These are phyloP conservation scores for Solanum boliviense DNA, from an alignment of 257 asterid species.

Conservation along the genomic window DNA sequence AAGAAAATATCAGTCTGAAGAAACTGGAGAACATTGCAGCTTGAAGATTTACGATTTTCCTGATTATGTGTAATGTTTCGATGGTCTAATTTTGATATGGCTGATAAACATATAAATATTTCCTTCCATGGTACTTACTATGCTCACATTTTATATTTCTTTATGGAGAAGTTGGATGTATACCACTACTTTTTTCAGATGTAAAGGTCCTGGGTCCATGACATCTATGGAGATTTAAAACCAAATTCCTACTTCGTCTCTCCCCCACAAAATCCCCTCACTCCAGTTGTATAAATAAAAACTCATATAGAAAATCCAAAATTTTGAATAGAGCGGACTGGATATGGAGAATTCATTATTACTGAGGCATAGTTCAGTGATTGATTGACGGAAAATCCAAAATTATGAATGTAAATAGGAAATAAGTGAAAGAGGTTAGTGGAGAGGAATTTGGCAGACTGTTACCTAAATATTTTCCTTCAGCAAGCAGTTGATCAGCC, in stretches of 20 bases:
- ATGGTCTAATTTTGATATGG: background rate
- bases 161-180: background rate
- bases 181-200: background rate
- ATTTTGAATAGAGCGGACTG: background rate
- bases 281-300: background rate
- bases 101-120: background rate
- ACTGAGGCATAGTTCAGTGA: background rate
- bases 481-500: constrained; percentile 66
- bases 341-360: background rate
- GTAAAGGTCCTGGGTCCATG: background rate
- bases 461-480: constrained; percentile 62
- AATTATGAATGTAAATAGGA: background rate
- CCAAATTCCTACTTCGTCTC: background rate
- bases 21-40: background rate
- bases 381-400: background rate
- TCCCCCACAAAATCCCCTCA: background rate
- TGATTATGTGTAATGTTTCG: background rate
- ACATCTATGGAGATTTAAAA: background rate
- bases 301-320: background rate
- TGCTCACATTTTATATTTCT: background rate
- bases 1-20: background rate
- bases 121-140: background rate
- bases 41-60: background rate
- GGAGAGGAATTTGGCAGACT: background rate
- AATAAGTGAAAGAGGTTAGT: background rate